Evolutionary conservation across 2,329 filamentous ascomycete genomes (phyloP).

Genomic region (Leptosphaerulina australis): DNA sequence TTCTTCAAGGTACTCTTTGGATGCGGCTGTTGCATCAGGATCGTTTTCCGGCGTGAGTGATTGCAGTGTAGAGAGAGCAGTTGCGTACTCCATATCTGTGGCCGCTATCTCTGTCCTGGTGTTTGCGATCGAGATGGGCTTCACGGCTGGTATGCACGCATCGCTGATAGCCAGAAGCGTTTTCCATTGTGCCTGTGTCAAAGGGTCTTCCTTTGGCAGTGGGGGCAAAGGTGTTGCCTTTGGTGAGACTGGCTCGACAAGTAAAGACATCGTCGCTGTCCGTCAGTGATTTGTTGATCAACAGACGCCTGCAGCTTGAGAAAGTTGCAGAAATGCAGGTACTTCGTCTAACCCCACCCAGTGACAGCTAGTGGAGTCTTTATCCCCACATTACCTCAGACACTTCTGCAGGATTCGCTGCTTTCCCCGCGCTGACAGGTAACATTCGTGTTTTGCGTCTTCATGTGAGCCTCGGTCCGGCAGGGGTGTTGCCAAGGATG

Average conservation of each 20-base stretch:
- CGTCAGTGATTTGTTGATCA: background rate
- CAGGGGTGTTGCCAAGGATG: slow-evolving; percentile 2
- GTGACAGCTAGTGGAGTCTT: slow-evolving; percentile 5
- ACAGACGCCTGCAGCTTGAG: background rate
- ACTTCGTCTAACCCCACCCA: background rate
- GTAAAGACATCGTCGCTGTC: slow-evolving; percentile 23
- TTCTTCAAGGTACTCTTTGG: slow-evolving; percentile 61
- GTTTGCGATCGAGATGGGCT: slow-evolving; percentile 46
- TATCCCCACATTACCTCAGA: slow-evolving; percentile 6
- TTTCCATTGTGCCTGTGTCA: slow-evolving; percentile 63
- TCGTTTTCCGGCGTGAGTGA: slow-evolving; percentile 35
- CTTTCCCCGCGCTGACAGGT: slow-evolving; percentile 5
- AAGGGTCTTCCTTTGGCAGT: slow-evolving; percentile 53
- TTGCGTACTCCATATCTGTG: slow-evolving; percentile 58
- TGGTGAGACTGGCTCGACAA: slow-evolving; percentile 40
- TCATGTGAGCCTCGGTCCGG: slow-evolving; percentile 5
- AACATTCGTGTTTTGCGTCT: background rate
- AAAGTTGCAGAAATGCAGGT: background rate
- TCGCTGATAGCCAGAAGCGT: slow-evolving; percentile 64
- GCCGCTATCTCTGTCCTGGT: slow-evolving; percentile 54
- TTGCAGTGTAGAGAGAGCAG: slow-evolving; percentile 48
- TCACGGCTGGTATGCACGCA: slow-evolving; percentile 65
- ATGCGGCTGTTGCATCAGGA: slow-evolving; percentile 48
- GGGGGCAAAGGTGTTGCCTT: slow-evolving; percentile 55
- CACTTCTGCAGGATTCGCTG: background rate